Evolutionary conservation across 2,329 filamentous ascomycete species (phyloP).

Genomic region (Rutstroemia sp.): DNA sequence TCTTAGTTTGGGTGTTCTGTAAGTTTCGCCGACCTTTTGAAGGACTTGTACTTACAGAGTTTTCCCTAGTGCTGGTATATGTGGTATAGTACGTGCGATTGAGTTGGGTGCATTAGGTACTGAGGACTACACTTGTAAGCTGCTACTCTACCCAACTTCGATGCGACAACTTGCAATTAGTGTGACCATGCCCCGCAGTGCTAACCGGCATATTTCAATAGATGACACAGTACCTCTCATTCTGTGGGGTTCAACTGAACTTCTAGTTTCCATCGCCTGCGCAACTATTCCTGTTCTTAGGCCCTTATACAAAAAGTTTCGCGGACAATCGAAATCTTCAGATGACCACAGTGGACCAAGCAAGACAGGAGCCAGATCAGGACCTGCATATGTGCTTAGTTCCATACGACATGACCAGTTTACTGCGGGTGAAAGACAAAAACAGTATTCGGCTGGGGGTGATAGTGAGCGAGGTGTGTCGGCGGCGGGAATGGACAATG

Average conservation of each 20-base stretch:
- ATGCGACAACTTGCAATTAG: neutral
- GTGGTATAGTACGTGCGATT: slow-evolving; percentile 1
- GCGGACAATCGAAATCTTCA: neutral
- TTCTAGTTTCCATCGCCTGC: slow-evolving; percentile 5
- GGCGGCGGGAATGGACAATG: neutral
- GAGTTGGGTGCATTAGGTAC: neutral
- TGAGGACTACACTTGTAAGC: slow-evolving; percentile 4
- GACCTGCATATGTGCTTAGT: neutral
- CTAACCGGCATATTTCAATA: neutral
- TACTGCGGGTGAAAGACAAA: neutral
- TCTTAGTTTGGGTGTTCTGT: slow-evolving; percentile 5
- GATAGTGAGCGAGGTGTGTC: neutral
- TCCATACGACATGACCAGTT: slow-evolving; percentile 1
- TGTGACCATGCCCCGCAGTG: neutral
- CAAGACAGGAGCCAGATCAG: neutral
- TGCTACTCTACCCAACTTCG: neutral
- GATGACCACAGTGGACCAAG: neutral
- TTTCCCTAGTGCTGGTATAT: neutral
- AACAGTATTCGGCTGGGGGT: neutral
- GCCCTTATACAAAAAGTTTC: neutral
- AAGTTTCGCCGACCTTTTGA: neutral
- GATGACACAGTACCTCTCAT: slow-evolving; percentile 2
- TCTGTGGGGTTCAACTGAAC: slow-evolving; percentile 3
- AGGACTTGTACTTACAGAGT: neutral
- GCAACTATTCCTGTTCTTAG: neutral